These are phyloP conservation scores for Ceratobasidium sp. DNA, from an alignment of 1,284 basidiomycete species.

Conservation along the genomic window DNA sequence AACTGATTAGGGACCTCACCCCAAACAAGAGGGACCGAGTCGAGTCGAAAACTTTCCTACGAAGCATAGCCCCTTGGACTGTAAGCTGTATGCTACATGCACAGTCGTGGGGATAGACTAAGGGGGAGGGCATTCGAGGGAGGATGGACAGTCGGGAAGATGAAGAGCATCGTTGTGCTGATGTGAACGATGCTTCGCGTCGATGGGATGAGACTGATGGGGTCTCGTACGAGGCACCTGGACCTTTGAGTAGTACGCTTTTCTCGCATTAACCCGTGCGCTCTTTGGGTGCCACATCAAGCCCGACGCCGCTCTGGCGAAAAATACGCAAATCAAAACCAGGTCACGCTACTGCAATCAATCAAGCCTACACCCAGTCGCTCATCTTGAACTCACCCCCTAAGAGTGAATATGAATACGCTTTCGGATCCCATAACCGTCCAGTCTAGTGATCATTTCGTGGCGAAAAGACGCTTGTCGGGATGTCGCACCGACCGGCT, in stretches of 20 bases:
- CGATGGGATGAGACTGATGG: conserved; percentile 17
- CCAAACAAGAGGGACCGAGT: not conserved
- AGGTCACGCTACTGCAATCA: not conserved
- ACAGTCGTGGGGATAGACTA: conserved; percentile 2
- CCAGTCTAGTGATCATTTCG: conserved; percentile 4
- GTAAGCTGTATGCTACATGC: not conserved
- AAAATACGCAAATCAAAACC: conserved; percentile 15
- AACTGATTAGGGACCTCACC: not conserved
- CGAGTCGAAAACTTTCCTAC: not conserved
- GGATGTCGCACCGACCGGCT: conserved; percentile 12
- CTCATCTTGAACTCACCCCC: not conserved
- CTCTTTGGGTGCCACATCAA: conserved; percentile 7
- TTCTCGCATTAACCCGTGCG: not conserved
- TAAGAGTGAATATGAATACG: not conserved
- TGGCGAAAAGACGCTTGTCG: not conserved
- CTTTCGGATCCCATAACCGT: not conserved
- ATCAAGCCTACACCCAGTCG: not conserved
- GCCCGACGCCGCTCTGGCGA: conserved; percentile 18
- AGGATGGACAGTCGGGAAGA: not conserved
- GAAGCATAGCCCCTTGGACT: not conserved
- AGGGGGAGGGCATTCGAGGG: not conserved
- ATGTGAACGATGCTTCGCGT: conserved; percentile 12
- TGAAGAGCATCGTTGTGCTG: conserved; percentile 9
- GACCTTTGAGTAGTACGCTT: not conserved
- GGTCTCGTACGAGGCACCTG: conserved; percentile 16